Percentiles rank a stretch among this genome's conserved stretches.
These are phyloP conservation scores for Graphium sp. DNA, from an alignment of 2,329 filamentous ascomycete species.

Conservation along the genomic window DNA sequence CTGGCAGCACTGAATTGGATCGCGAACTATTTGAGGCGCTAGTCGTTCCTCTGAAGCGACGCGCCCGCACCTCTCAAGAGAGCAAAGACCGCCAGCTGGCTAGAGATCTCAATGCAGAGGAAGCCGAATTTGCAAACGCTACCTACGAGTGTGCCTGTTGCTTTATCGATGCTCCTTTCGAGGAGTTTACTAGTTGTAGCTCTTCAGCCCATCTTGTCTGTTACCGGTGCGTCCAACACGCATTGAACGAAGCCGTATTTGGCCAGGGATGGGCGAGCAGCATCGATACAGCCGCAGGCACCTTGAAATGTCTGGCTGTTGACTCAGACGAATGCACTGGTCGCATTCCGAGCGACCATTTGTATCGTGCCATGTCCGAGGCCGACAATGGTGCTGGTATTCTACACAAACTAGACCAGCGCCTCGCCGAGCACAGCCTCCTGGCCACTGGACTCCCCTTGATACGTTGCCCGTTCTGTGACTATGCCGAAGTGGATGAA, in stretches of 20 bases:
- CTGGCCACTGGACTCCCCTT: slow-evolving; percentile 58
- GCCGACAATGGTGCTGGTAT: slow-evolving; percentile 56
- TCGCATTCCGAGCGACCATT: slow-evolving; percentile 50
- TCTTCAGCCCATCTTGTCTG: slow-evolving; percentile 56
- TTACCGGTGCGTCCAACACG: slow-evolving; percentile 66
- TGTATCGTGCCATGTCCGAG: slow-evolving; percentile 55
- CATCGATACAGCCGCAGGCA: slow-evolving; percentile 55
- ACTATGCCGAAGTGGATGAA: slow-evolving; percentile 78
- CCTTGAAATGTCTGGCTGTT: slow-evolving; percentile 70
- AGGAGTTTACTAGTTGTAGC: slow-evolving; percentile 59
- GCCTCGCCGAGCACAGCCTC: slow-evolving; percentile 61
- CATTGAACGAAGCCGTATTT: slow-evolving; percentile 75
- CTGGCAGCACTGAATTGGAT: slow-evolving; percentile 48
- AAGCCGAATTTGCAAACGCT: slow-evolving; percentile 38
- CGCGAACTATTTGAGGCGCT: slow-evolving; percentile 42
- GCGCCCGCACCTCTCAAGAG: slow-evolving; percentile 24
- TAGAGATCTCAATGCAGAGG: slow-evolving; percentile 33
- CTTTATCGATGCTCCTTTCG: slow-evolving; percentile 53
- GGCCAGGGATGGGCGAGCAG: slow-evolving; percentile 82
- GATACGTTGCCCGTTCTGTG: slow-evolving; percentile 77
- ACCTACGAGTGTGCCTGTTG: slow-evolving; percentile 65
- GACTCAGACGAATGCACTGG: slow-evolving; percentile 55
- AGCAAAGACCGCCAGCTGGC: slow-evolving; percentile 35
- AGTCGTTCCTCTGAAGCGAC: slow-evolving; percentile 32
- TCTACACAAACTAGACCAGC: slow-evolving; percentile 59